Conservation (phyloP, 352 stramenopile species). For the Globisporangium nagaii region DNA sequence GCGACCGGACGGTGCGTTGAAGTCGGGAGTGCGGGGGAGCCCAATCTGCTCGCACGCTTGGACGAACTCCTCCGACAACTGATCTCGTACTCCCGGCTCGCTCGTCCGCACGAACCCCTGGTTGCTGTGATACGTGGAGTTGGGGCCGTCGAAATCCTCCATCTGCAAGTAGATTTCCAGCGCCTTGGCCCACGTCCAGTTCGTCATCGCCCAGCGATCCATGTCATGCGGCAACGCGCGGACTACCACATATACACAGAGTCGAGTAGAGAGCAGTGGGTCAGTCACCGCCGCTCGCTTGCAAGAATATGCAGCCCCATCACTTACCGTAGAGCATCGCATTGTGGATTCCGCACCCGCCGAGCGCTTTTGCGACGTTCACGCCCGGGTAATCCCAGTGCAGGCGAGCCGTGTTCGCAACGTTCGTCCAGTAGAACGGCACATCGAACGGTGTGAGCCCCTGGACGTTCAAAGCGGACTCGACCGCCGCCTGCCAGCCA, state of each 20-base stretch:
- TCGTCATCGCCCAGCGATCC: slow-evolving; percentile 60
- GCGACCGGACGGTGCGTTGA: slow-evolving; percentile 72
- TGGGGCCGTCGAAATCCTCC: slow-evolving; percentile 63
- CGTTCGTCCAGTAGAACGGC: slow-evolving; percentile 80
- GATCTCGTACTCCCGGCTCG: slow-evolving; percentile 19
- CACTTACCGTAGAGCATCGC: slow-evolving; percentile 88
- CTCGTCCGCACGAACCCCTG: slow-evolving; percentile 59
- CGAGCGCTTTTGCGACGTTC: slow-evolving; percentile 80
- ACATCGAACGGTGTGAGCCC: slow-evolving; percentile 76
- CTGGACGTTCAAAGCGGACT: slow-evolving; percentile 28
- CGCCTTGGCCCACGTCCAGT: slow-evolving; percentile 75
- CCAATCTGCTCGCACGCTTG: slow-evolving; percentile 44
- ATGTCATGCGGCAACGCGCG: slow-evolving; percentile 69
- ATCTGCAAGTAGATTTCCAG: slow-evolving; percentile 66
- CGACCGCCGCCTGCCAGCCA: slow-evolving; percentile 23
- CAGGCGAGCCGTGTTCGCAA: slow-evolving; percentile 56
- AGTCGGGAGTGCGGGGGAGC: slow-evolving; percentile 57
- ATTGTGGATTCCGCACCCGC: slow-evolving; percentile 88
- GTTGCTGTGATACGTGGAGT: slow-evolving; percentile 45
- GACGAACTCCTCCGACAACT: slow-evolving; percentile 44
- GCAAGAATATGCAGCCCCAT: too few species aligned
- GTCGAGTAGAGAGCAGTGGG: too few species aligned
- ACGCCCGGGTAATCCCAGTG: slow-evolving; percentile 80
- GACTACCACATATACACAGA: slow-evolving; percentile 25
- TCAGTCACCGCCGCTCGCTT: too few species aligned